Base-by-base conservation (phyloP, 768 basidiomycete genomes). In the Gloeostereum incarnatum region DNA sequence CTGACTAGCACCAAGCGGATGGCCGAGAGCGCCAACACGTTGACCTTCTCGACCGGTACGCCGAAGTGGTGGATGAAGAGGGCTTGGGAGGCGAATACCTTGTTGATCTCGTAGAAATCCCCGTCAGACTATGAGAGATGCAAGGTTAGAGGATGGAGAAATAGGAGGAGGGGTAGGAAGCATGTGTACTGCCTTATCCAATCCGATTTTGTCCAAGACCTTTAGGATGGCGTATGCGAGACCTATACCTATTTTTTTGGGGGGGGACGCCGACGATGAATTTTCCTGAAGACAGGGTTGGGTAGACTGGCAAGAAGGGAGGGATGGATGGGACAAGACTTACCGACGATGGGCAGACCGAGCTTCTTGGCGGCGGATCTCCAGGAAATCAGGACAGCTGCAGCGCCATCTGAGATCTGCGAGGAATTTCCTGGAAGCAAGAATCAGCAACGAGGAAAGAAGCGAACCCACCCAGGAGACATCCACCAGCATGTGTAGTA, bases 41-140 rank as follows among this genome's bases (percentile, higher is more conserved):
- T 94, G 35, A 94, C 88, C 59, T 88, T 92, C 49, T 76, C 72
- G 44, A 65, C 71, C 2, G 78, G 71, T 45, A 91, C 73, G 18
- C 74, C 75, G 38, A 93, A 59, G 46, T 75, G 71, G 46, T 84
- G 60, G 20, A 91, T 57, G 61, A 81, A 88, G 31, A 92, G 63
- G 2, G 87, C 88, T 56, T 86, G 83, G 21, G 73, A 77, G 20
- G 90, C 88, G 54, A 91, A 91, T 22, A 89, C 89, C 59, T 91
- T 88, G 55, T 92, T 91, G 59, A 90, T 88, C 62, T 92, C 88
- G 61, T 66, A 93, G 53, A 93, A 87, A 61, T 94, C 90, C 47
- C 93, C 64, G 49, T 93, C 91, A 31, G 73, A 61, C 42, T n/a
- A n/a, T n/a, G n/a, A n/a, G n/a, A n/a, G n/a, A n/a, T 73, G 61